Evolutionary conservation across 768 basidiomycete species (phyloP).

Genomic region (Leccinum pellstonianum): DNA sequence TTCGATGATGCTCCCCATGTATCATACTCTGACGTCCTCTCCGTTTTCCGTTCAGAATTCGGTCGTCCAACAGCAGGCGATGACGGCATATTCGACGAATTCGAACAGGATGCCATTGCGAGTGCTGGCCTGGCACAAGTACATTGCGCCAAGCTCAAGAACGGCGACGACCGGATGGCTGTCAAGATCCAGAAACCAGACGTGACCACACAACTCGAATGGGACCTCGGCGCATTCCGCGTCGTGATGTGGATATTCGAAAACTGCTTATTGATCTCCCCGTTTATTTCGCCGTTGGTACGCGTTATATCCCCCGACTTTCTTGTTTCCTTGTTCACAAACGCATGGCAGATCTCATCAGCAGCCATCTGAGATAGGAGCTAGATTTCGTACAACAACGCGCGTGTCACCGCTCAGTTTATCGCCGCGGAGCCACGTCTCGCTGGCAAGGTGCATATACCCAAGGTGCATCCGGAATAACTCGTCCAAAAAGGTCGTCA

Average conservation of each 20-base stretch:
- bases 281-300: conserved; percentile 75
- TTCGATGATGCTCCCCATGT: conserved; percentile 91
- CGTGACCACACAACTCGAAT: conserved; percentile 82
- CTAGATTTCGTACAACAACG: conserved; percentile 78
- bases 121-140: conserved; percentile 94
- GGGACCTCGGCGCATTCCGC: conserved; percentile 73
- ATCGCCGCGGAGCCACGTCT: conserved; percentile 71
- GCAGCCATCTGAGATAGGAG: conserved; percentile 78
- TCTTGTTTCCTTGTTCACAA: too few species aligned
- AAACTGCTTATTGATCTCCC: conserved; percentile 84
- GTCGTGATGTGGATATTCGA: conserved; percentile 79
- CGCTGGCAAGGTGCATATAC: conserved; percentile 71
- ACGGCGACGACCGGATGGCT: conserved; percentile 68
- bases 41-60: too few species aligned
- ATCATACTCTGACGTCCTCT: conserved; percentile 63
- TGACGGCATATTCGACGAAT: conserved; percentile 69
- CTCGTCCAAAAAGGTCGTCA: conserved; percentile 76
- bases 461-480: conserved; percentile 66
- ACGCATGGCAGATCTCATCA: conserved; percentile 60
- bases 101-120: conserved; percentile 75
- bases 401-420: conserved; percentile 63
- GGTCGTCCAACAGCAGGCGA: conserved; percentile 42
- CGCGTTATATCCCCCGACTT: conserved; percentile 22
- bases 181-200: conserved; percentile 94
- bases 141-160: conserved; percentile 66